phyloP scores from a whole-genome alignment of 2,329 filamentous ascomycete genomes.

The Arthrobotrys conoides region DNA sequence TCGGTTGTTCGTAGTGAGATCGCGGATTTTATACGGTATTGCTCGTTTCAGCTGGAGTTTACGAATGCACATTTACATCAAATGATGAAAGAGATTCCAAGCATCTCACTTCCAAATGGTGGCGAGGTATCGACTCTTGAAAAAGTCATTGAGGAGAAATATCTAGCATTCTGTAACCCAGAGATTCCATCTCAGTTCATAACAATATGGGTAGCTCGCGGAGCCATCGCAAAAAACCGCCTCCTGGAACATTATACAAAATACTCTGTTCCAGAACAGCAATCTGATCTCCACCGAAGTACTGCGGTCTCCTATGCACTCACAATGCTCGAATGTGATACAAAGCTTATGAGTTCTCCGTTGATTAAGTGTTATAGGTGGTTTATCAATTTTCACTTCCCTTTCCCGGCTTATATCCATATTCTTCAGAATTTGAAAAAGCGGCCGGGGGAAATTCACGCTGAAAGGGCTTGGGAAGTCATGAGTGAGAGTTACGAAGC shows the following conservation, averaged over 20 bases:
- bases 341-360: conserved; percentile 45
- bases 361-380: conserved; percentile 70
- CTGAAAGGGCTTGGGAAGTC: conserved; percentile 73
- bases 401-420: conserved; percentile 75
- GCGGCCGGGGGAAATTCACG: conserved; percentile 67
- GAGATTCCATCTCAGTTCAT: conserved; percentile 67
- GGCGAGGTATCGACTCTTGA: conserved; percentile 65
- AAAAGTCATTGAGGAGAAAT: conserved; percentile 64
- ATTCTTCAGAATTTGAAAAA: conserved; percentile 71
- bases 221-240: conserved; percentile 66
- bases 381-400: conserved; percentile 75
- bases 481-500: conserved; percentile 73
- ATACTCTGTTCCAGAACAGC: not conserved
- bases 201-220: conserved; percentile 66
- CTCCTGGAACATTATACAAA: conserved; percentile 66
- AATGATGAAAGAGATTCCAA: conserved; percentile 3
- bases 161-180: conserved; percentile 65
- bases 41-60: conserved; percentile 69
- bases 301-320: conserved; percentile 64
- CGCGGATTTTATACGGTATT: conserved; percentile 67
- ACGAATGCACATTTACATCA: conserved; percentile 67
- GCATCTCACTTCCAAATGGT: conserved; percentile 12
- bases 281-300: not conserved
- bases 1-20: conserved; percentile 68
- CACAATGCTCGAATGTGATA: conserved; percentile 53